A percentile compares a stretch with the other conserved stretches of the same genome.
Evolutionary conservation across 2,329 filamentous ascomycete species (phyloP).

Genomic region (Claviceps maximensis): DNA sequence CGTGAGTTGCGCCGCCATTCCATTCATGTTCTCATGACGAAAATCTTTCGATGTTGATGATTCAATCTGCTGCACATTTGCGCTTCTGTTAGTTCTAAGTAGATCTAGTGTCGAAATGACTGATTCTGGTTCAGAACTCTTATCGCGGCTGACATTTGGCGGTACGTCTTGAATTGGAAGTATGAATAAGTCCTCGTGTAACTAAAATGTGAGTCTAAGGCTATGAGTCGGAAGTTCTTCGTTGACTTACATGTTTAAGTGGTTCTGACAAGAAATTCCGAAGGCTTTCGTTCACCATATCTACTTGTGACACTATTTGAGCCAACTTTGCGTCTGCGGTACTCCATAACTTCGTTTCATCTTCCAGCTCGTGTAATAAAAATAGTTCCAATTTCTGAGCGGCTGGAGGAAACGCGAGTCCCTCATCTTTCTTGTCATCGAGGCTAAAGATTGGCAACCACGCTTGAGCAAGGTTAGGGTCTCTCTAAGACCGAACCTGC

Average conservation of each 20-base stretch:
- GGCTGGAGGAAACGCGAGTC: slow-evolving; percentile 1
- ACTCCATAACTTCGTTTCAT: neutral
- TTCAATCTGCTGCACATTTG: neutral
- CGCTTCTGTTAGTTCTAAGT: neutral
- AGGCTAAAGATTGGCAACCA: slow-evolving; percentile 5
- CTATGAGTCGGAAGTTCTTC: neutral
- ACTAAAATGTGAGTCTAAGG: neutral
- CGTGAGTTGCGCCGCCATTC: neutral
- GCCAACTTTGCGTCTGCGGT: slow-evolving; percentile 2
- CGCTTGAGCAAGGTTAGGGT: slow-evolving; percentile 3
- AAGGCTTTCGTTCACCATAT: neutral
- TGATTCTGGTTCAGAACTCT: neutral
- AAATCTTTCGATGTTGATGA: neutral
- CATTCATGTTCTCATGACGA: neutral
- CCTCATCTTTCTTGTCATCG: slow-evolving; percentile 5
- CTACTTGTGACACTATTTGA: neutral
- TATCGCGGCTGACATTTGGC: neutral
- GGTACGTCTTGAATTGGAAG: neutral
- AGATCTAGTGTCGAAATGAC: neutral
- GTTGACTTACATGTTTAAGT: neutral
- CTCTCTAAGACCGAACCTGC: slow-evolving; percentile 2
- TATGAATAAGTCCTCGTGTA: slow-evolving; percentile 3
- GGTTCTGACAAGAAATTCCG: neutral
- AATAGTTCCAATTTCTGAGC: slow-evolving; percentile 1
- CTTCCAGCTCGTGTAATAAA: slow-evolving; percentile 4